Base-by-base conservation (phyloP, 805 yeast species). In the Wickerhamiella dianesei region DNA sequence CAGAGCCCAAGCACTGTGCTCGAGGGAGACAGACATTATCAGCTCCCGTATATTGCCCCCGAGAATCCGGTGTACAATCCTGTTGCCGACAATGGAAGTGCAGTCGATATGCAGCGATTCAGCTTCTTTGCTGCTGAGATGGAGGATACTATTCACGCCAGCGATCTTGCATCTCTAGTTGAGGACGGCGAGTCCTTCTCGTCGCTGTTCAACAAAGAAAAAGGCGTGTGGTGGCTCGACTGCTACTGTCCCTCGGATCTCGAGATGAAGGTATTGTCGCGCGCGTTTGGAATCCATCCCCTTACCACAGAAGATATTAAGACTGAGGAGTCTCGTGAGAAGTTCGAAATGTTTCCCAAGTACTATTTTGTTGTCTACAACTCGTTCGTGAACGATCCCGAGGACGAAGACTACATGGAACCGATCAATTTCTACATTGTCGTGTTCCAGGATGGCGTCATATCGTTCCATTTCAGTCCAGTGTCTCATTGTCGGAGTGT, bases 291-390 rank as follows among this genome's bases (percentile, higher is more conserved):
- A 8, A 85, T 89, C 66, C 98, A 89, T 70, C 98, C 98, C 25
- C 78, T 89, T 70, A 89, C 98, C 0, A 87, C 96, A 1, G 98
- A 89, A 67, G 98, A 89, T 78, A 88, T 89, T 53, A 71, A 95
- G 48, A 83, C 86, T 77, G 95, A 88, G 67, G 98, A 89, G 67
- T 77, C 95, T 20, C 87, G 98, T 66, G 98, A 89, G 68, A 89
- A 89, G 65, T 96, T 89, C 25, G 98, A 89, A 66, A 70, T 89
- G 51, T 89, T 89, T 73, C 77, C 79, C 56, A 76, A 77, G 54
- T 89, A 89, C 65, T 89, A 92, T 65, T 87, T 92, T 69, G 95
- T 92, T 39, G 84, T 95, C 73, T 92, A 92, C 76, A 96, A 92
- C 64, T 84, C 97, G 3, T 92, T 92, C 65, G 96, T 87, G 60